Evolutionary conservation across 805 yeast species (phyloP).

Genomic region (Zygosaccharomyces lentus): DNA sequence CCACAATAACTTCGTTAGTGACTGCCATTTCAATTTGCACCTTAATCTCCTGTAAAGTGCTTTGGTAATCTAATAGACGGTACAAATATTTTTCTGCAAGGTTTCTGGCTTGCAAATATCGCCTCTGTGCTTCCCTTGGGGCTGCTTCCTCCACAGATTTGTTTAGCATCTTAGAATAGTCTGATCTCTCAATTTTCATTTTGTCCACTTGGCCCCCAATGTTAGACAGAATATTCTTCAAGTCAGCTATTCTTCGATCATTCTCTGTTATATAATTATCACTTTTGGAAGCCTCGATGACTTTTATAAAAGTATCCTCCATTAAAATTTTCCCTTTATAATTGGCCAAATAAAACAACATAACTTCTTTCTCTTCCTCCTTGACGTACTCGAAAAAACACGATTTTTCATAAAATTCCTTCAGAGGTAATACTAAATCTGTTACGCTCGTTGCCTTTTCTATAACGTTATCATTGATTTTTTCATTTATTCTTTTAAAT

Average conservation of each 20-base stretch:
- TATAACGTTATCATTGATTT: constrained; percentile 17
- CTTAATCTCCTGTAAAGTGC: constrained; percentile 39
- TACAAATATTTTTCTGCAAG: constrained; percentile 35
- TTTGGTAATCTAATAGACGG: constrained; percentile 32
- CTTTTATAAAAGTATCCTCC: constrained; percentile 19
- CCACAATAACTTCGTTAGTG: constrained; percentile 38
- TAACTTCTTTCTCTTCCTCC: constrained; percentile 16
- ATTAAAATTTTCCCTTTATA: constrained; percentile 17
- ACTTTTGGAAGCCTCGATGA: constrained; percentile 17
- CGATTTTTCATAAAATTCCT: constrained; percentile 17
- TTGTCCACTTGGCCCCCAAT: constrained; percentile 21
- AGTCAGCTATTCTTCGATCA: constrained; percentile 33
- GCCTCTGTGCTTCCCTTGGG: constrained; percentile 31
- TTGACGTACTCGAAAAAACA: constrained; percentile 9
- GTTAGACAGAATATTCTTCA: constrained; percentile 29
- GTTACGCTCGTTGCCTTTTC: constrained; percentile 19
- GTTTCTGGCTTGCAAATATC: constrained; percentile 35
- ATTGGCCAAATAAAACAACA: constrained; percentile 20
- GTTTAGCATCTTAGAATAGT: constrained; percentile 18
- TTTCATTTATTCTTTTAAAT: constrained; percentile 8
- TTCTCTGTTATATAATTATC: constrained; percentile 30
- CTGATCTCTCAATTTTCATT: constrained; percentile 17
- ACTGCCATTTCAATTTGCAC: constrained; percentile 42
- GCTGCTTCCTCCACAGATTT: constrained; percentile 21
- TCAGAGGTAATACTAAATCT: constrained; percentile 21